Evolutionary conservation across 2,329 filamentous ascomycete species (phyloP).

Genomic region (Botrytis hyacinthi): DNA sequence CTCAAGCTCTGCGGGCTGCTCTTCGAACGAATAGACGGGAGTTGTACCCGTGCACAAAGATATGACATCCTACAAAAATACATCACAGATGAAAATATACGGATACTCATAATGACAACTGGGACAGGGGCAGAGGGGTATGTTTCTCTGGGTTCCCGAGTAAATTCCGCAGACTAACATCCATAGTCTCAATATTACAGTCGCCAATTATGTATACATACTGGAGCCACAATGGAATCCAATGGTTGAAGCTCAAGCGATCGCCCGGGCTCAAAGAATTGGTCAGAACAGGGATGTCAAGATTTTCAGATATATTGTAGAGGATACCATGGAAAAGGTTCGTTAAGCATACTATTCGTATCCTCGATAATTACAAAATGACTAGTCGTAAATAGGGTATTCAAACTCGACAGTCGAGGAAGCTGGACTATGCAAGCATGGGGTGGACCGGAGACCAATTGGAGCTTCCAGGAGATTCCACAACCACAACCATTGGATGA

Average conservation of each 20-base stretch:
- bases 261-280: slow-evolving; percentile 31
- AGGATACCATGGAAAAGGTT: slow-evolving; percentile 33
- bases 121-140: slow-evolving; percentile 28
- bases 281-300: slow-evolving; percentile 32
- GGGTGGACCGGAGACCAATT: neutral
- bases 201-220: slow-evolving; percentile 34
- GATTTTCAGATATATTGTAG: slow-evolving; percentile 36
- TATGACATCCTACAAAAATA: slow-evolving; percentile 44
- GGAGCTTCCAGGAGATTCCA: neutral
- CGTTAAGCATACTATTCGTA: neutral
- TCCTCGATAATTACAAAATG: slow-evolving; percentile 9
- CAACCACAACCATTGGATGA: neutral
- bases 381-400: slow-evolving; percentile 19
- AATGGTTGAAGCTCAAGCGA: slow-evolving; percentile 35
- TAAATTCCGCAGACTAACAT: neutral
- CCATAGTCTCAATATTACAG: slow-evolving; percentile 26
- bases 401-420: slow-evolving; percentile 25
- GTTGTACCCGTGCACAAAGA: slow-evolving; percentile 40
- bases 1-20: slow-evolving; percentile 35
- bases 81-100: slow-evolving; percentile 25
- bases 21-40: slow-evolving; percentile 47
- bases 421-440: slow-evolving; percentile 14
- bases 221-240: slow-evolving; percentile 39
- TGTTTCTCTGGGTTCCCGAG: slow-evolving; percentile 30
- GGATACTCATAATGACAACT: slow-evolving; percentile 47